Evolutionary conservation across 2,329 filamentous ascomycete genomes (phyloP), one percentile per base, ranked within the genome.

Genomic region (Chrysoporthe cubensis): DNA sequence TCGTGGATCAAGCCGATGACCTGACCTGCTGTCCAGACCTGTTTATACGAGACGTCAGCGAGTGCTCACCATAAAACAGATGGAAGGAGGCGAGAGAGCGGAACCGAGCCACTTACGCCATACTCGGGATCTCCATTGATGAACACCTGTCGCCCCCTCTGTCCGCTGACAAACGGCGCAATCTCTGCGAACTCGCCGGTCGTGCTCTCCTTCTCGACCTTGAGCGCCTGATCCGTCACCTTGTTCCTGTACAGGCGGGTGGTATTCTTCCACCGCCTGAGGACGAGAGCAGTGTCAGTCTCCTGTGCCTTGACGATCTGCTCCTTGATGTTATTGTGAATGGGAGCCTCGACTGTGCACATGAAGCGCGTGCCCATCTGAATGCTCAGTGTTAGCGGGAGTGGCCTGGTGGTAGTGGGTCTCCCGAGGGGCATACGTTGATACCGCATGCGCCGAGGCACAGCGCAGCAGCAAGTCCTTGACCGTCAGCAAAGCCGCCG

Each of bases 11-110:
- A 78, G 6, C 92, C 92, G 72, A 99, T 97, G 72, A 98, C 95
- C 78, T 97, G 95, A 13, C 96, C 96, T 9, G 95, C 94, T 26
- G 96, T 98, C 96, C 96, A 99, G 50, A 97, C 92, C 91, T 95
- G 74, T 66, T 5, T 65, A 71, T 46, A 37, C n/a, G 34, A 60
- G 26, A 32, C 26, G 40, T 9, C 34, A 7, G 43, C 21, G 16
- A 61, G 43, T 34, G 54, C 13, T 2, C 21, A 13, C 7, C 26
- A 6, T 42, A 43, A 11, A 44, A 42, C 2, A 40, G 8, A 58
- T 5, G 34, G 4, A 5, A 16, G 16, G 34, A 42, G 18, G 8
- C 11, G n/a, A 42, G 18, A 59, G 18, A 42, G 26, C 7, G 37
- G n/a, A 40, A 13, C 8, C 7, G 21, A 11, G 11, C 2, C 34